Conservation (phyloP, 2,329 filamentous ascomycete species). For the Cladosporium colombiae region DNA sequence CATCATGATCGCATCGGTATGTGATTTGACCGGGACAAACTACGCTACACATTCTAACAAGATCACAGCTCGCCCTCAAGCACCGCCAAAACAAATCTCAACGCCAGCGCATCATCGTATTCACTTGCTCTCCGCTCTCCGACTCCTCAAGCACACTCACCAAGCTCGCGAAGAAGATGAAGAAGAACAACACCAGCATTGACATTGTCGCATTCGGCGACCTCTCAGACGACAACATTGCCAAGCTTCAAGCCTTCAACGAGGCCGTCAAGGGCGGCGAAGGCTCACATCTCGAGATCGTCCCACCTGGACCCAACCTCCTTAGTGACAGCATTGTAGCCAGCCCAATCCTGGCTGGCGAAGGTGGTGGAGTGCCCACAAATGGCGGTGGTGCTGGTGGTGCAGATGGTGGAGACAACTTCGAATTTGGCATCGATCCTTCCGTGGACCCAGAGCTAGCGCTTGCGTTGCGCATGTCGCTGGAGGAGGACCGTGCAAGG, state of each 20-base stretch:
- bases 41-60: slow-evolving; percentile 24
- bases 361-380: slow-evolving; percentile 56
- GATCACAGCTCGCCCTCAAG: slow-evolving; percentile 80
- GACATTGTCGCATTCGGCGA: slow-evolving; percentile 96
- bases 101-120: slow-evolving; percentile 93
- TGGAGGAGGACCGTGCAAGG: slow-evolving; percentile 95
- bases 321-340: slow-evolving; percentile 89
- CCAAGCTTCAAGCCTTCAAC: slow-evolving; percentile 91
- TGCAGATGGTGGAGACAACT: slow-evolving; percentile 64
- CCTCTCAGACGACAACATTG: slow-evolving; percentile 80
- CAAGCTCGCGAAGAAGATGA: slow-evolving; percentile 95
- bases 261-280: slow-evolving; percentile 89
- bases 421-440: slow-evolving; percentile 88
- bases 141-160: slow-evolving; percentile 88
- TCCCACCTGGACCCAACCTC: slow-evolving; percentile 86
- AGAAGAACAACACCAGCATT: slow-evolving; percentile 92
- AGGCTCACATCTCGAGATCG: slow-evolving; percentile 85
- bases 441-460: slow-evolving; percentile 91
- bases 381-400: slow-evolving; percentile 48
- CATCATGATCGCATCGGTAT: slow-evolving; percentile 90
- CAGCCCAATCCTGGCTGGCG: slow-evolving; percentile 85
- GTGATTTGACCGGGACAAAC: slow-evolving; percentile 37
- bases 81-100: slow-evolving; percentile 98
- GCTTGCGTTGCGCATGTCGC: slow-evolving; percentile 91
- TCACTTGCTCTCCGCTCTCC: slow-evolving; percentile 87